Evolutionary conservation across 2,329 filamentous ascomycete species (phyloP), one percentile per base, ranked within the genome.

Genomic region (Aspergillus sp.): DNA sequence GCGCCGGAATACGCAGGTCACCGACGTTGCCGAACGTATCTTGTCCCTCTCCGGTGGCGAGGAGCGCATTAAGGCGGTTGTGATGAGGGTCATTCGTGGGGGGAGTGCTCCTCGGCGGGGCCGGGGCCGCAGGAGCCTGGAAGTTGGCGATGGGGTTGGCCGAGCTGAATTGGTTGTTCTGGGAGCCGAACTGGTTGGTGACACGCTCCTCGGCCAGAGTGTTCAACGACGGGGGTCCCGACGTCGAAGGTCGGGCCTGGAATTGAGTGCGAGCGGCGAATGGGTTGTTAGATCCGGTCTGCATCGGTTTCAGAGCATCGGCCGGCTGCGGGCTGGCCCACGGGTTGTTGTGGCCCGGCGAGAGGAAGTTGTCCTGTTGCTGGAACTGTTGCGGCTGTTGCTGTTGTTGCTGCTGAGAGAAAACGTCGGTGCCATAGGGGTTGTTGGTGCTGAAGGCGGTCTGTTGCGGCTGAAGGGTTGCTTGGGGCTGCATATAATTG

Each of bases 11-110:
- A 76, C 95, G 92, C 51, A 96, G 83, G 65, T 98, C 91, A 66
- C 95, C 95, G n/a, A 91, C 91, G 75, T 99, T 99, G 65, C 95
- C 95, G 74, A 96, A 99, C 0, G 95, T 99, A 73, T 99, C 95
- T 81, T 96, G 90, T 24, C 95, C 95, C 58, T 99, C 95, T 65
- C 95, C 93, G 24, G 85, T 87, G 3, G 92, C 85, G 49, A 99
- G 86, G 36, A 99, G 86, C 1, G 90, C 85, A 73, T 98, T 98
- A 66, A 99, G 89, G 71, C 86, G 90, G 22, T 89, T 87, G 59
- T 85, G 79, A 63, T 88, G 85, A 12, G 85, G 84, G 65, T 89
- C 84, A 47, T 71, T 69, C 58, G 67, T 59, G 4, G 72, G 68
- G 16, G 70, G 64, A 14, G 72, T 71, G 55, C 66, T 72, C 65